Base-by-base conservation (phyloP, 495 filamentous ascomycete genomes). In the Tetracladium marchalianum region DNA sequence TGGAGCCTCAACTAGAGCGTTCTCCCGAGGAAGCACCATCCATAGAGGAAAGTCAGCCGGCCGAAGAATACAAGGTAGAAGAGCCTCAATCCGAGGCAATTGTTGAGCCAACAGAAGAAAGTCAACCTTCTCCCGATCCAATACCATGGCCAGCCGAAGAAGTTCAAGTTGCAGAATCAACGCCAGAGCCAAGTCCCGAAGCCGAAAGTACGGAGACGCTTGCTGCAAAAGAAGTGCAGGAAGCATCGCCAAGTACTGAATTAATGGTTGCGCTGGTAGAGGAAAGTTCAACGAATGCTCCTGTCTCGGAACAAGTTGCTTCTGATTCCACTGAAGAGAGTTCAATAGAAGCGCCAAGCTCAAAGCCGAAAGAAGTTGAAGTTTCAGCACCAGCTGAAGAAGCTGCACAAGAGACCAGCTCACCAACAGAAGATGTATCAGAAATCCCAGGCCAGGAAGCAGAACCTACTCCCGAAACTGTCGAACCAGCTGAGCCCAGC, bases 1-100 rank as follows among this genome's bases (percentile, higher is more conserved):
- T n/a, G 19, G 36, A 53, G 24, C n/a, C 46, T n/a, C 11, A 32
- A 46, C 40, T 47, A 50, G 41, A 32, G 34, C 17, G 27, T 36
- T 18, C 39, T 11, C 9, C 36, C 22, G 37, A 46, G 43, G 49
- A 39, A 8, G 43, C 33, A 11, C 39, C 34, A 8, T 49, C 39
- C 11, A 40, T 22, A 17, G 41, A 51, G 33, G 44, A 52, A 31
- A 13, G 18, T 7, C 33, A 38, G n/a, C 13, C 32, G 19, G 47
- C 19, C n/a, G 43, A 47, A 39, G 44, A 43, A 27, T 12, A 49
- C 18, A 35, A 37, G 34, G 44, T 44, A 34, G 24, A 34, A 44
- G 43, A 47, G 24, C 3, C 35, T 36, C 35, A n/a, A 5, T 5
- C 39, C 19, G 11, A 16, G n/a, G 39, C 4, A 17, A 18, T 5